A percentile compares a stretch with the other conserved stretches of the same genome.
phyloP scores from a whole-genome alignment of 805 yeast species.

The Suhomyces pyralidae region DNA sequence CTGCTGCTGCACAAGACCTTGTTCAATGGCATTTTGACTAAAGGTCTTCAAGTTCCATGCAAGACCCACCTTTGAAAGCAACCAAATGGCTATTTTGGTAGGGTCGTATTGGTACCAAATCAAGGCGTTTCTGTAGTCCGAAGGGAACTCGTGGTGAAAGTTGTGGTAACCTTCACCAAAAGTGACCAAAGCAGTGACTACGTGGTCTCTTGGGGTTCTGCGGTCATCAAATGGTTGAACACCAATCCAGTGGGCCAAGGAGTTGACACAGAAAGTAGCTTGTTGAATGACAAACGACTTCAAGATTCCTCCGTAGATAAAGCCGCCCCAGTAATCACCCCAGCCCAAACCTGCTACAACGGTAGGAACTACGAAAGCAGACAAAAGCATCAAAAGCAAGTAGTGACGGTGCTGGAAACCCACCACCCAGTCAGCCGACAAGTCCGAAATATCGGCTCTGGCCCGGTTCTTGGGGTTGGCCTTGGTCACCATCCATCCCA shows the following conservation, averaged over 20 bases:
- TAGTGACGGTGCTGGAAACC: conserved; percentile 82
- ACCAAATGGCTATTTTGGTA: conserved; percentile 62
- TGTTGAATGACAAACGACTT: conserved; percentile 73
- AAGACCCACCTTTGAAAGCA: conserved; percentile 60
- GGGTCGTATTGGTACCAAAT: conserved; percentile 90
- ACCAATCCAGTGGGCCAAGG: conserved; percentile 86
- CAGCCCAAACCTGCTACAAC: conserved; percentile 26
- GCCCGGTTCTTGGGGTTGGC: conserved; percentile 83
- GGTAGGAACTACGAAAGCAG: conserved; percentile 66
- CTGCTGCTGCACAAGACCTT: conserved; percentile 78
- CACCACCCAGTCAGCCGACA: conserved; percentile 74
- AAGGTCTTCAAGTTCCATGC: conserved; percentile 73
- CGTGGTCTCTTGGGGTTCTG: conserved; percentile 84
- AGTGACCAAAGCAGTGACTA: conserved; percentile 75
- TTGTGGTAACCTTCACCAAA: conserved; percentile 90
- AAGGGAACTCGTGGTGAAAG: conserved; percentile 88
- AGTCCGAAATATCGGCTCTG: conserved; percentile 76
- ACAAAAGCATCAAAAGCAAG: conserved; percentile 52
- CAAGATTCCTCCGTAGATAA: conserved; percentile 70
- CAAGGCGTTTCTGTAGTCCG: conserved; percentile 83
- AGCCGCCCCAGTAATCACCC: conserved; percentile 60
- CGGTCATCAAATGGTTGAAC: conserved; percentile 82
- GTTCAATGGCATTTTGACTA: conserved; percentile 77
- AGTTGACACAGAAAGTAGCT: conserved; percentile 83
- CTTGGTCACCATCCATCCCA: conserved; percentile 81